Conservation (phyloP, 805 yeast species). For the Saccharomycopsis guyanensis region DNA sequence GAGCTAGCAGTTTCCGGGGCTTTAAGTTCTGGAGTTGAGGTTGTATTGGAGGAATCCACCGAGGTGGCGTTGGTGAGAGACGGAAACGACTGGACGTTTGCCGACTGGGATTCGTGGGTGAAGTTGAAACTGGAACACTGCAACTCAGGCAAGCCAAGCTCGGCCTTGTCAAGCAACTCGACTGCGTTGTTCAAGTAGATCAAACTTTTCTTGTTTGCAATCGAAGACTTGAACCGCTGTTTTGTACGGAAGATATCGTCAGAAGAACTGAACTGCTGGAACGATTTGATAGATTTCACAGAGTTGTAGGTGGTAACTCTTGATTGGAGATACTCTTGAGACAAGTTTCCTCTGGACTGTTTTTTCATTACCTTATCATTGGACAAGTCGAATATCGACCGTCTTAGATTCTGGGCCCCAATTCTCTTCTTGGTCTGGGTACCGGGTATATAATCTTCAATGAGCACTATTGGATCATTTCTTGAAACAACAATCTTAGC, state of each 20-base stretch:
- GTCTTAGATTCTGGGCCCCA: slow-evolving; percentile 30
- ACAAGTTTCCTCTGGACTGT: slow-evolving; percentile 7
- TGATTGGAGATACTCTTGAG: slow-evolving; percentile 1
- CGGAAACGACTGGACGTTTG: not conserved
- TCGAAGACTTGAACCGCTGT: slow-evolving; percentile 1
- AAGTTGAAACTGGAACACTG: not conserved
- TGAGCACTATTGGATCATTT: slow-evolving; percentile 34
- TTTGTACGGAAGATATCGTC: not conserved
- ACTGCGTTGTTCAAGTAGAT: slow-evolving; percentile 13
- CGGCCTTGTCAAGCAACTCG: slow-evolving; percentile 4
- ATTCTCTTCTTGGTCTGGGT: slow-evolving; percentile 25
- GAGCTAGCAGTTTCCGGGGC: slow-evolving; percentile 13
- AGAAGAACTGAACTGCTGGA: not conserved
- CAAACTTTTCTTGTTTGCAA: slow-evolving; percentile 11
- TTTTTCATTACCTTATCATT: slow-evolving; percentile 13
- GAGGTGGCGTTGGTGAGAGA: not conserved
- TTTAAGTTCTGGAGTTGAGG: slow-evolving; percentile 5
- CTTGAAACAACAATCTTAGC: slow-evolving; percentile 19
- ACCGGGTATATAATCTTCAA: slow-evolving; percentile 48
- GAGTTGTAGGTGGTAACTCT: not conserved
- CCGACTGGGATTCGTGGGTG: not conserved
- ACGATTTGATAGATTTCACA: slow-evolving; percentile 11
- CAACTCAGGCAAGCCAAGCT: not conserved
- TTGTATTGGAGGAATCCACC: not conserved
- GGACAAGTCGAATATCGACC: slow-evolving; percentile 23